phyloP scores from a whole-genome alignment of 768 basidiomycete species.

The Cyclocybe cylindracea region DNA sequence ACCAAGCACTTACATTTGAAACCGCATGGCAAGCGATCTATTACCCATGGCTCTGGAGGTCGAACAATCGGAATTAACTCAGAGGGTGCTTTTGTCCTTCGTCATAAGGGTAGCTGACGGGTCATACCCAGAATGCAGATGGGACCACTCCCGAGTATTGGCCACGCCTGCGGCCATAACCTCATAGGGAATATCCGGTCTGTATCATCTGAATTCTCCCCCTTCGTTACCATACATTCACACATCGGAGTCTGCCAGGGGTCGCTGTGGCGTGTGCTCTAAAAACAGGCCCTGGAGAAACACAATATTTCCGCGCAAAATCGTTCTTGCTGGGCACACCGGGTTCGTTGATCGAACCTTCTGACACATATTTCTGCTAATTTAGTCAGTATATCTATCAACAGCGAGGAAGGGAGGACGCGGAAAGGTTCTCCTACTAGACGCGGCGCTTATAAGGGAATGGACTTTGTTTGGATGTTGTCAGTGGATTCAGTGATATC shows the following conservation, averaged over 20 bases:
- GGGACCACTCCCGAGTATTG: slow-evolving; percentile 62
- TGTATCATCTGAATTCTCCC: not conserved
- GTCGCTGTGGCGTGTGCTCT: slow-evolving; percentile 72
- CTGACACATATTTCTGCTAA: not conserved
- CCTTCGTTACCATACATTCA: not conserved
- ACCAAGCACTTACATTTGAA: slow-evolving; percentile 58
- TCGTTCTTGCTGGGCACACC: slow-evolving; percentile 79
- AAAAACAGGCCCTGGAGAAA: slow-evolving; percentile 60
- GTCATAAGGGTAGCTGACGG: too few relatives aligned
- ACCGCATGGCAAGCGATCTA: slow-evolving; percentile 81
- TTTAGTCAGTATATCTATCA: not conserved
- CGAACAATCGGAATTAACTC: slow-evolving; percentile 79
- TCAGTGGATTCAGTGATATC: not conserved
- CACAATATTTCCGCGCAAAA: slow-evolving; percentile 66
- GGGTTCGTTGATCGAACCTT: slow-evolving; percentile 40
- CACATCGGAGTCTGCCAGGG: slow-evolving; percentile 34
- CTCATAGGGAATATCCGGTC: slow-evolving; percentile 72
- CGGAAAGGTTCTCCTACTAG: slow-evolving; percentile 71
- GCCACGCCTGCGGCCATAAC: slow-evolving; percentile 84
- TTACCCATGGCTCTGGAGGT: slow-evolving; percentile 63
- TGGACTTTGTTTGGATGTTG: slow-evolving; percentile 81
- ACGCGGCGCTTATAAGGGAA: slow-evolving; percentile 74
- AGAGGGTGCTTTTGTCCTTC: slow-evolving; percentile 39
- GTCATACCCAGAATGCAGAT: slow-evolving; percentile 35
- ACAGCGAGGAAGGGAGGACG: slow-evolving; percentile 78